phyloP scores from a whole-genome alignment of 169 alveolate genomes.

The Cryptosporidium baileyi region DNA sequence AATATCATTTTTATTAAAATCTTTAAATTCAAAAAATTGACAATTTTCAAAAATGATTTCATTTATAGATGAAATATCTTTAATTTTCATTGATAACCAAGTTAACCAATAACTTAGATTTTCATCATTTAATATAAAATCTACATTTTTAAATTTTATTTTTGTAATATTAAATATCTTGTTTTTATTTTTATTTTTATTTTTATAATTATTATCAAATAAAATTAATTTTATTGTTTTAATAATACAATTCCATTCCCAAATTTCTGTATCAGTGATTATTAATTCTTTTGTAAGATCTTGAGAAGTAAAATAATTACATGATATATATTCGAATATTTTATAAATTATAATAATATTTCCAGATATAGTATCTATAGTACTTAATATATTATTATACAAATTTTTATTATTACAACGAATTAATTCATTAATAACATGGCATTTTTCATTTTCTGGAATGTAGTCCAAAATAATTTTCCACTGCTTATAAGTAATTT shows the following conservation, averaged over 20 bases:
- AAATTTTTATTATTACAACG: not conserved
- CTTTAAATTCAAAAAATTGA: not conserved
- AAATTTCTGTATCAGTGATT: not conserved
- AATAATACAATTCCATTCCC: not conserved
- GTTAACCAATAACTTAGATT: not conserved
- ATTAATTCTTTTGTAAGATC: conserved; percentile 8
- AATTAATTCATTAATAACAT: not conserved
- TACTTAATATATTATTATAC: not conserved
- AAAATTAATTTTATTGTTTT: not conserved
- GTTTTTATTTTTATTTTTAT: not conserved
- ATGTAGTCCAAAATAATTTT: not conserved
- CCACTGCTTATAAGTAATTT: no score
- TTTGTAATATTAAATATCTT: not conserved
- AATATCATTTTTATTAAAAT: not conserved
- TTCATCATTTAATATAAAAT: not conserved
- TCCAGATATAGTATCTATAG: not conserved
- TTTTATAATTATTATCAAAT: not conserved
- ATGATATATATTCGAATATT: not conserved
- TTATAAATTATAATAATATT: not conserved
- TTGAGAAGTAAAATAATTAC: no score
- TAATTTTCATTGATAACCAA: conserved; percentile 4
- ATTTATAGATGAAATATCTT: not conserved
- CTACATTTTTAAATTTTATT: conserved; percentile 1
- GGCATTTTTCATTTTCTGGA: not conserved
- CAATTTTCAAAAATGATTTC: conserved; percentile 24